Evolutionary conservation across 2,329 filamentous ascomycete genomes (phyloP).

Genomic region (Periconia sp.): DNA sequence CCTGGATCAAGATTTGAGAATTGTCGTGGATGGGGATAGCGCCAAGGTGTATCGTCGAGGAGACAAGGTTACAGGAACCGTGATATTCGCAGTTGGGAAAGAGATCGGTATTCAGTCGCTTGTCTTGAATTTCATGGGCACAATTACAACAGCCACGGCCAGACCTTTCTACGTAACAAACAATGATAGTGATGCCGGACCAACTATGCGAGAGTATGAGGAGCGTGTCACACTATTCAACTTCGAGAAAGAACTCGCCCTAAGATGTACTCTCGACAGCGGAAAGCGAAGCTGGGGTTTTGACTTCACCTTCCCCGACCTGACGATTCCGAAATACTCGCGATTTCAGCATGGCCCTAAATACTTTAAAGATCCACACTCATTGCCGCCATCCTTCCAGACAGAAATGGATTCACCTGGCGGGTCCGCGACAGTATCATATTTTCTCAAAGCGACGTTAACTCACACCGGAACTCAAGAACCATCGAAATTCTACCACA

Average conservation of each 20-base stretch:
- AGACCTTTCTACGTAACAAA: constrained; percentile 23
- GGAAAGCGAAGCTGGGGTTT: constrained; percentile 38
- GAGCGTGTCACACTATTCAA: constrained; percentile 35
- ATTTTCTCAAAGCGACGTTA: constrained; percentile 32
- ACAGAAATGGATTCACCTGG: constrained; percentile 25
- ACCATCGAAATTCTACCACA: constrained; percentile 21
- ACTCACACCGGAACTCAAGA: constrained; percentile 14
- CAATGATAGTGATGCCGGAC: constrained; percentile 13
- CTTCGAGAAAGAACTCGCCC: constrained; percentile 25
- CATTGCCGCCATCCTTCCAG: constrained; percentile 37
- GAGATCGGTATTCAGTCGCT: constrained; percentile 30
- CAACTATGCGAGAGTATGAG: constrained; percentile 24
- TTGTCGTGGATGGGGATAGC: constrained; percentile 35
- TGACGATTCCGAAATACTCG: constrained; percentile 30
- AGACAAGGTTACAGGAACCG: constrained; percentile 37
- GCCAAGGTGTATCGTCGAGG: constrained; percentile 32
- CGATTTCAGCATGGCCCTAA: constrained; percentile 28
- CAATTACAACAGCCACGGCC: constrained; percentile 35
- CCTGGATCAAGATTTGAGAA: constrained; percentile 23
- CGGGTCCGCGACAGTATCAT: constrained; percentile 33
- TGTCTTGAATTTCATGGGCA: constrained; percentile 33
- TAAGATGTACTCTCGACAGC: constrained; percentile 17
- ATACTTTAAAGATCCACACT: constrained; percentile 33
- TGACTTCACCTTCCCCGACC: constrained; percentile 37
- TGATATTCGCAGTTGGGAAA: constrained; percentile 29